Percentiles rank a stretch among this genome's conserved stretches.
phyloP scores from a whole-genome alignment of 2,329 filamentous ascomycete species.

The Pseudocercospora macadamiae region DNA sequence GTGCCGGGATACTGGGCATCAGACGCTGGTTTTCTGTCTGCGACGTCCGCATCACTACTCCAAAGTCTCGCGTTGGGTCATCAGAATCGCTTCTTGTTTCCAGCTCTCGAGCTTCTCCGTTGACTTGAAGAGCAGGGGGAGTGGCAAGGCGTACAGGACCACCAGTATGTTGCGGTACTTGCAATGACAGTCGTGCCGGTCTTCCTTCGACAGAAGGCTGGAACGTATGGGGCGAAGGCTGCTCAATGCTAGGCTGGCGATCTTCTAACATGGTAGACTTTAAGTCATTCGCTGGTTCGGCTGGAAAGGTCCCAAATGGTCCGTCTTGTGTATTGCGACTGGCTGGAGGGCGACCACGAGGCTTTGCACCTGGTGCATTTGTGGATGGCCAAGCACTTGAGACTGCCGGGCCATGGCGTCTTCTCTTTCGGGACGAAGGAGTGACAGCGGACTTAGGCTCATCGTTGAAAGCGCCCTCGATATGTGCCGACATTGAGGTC shows the following conservation, averaged over 20 bases:
- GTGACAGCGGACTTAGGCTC: slow-evolving; percentile 77
- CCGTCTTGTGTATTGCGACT: slow-evolving; percentile 68
- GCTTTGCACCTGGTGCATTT: slow-evolving; percentile 68
- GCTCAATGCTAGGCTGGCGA: slow-evolving; percentile 15
- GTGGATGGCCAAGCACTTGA: slow-evolving; percentile 83
- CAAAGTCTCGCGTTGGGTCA: slow-evolving; percentile 22
- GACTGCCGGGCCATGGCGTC: slow-evolving; percentile 80
- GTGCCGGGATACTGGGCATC: not conserved
- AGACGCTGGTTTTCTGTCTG: not conserved
- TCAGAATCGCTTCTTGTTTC: slow-evolving; percentile 28
- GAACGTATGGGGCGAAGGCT: slow-evolving; percentile 57
- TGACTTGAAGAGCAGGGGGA: slow-evolving; percentile 58
- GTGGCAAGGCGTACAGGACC: slow-evolving; percentile 67
- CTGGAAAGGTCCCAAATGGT: slow-evolving; percentile 71
- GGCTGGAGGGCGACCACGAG: slow-evolving; percentile 77
- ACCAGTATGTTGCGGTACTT: slow-evolving; percentile 64
- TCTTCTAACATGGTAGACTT: not conserved
- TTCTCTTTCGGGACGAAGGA: slow-evolving; percentile 59
- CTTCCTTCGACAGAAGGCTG: slow-evolving; percentile 34
- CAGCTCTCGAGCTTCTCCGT: slow-evolving; percentile 47
- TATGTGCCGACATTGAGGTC: slow-evolving; percentile 49
- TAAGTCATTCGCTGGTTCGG: slow-evolving; percentile 50
- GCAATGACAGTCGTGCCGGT: slow-evolving; percentile 60
- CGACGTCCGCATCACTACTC: not conserved
- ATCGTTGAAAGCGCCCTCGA: slow-evolving; percentile 49